phyloP scores from a whole-genome alignment of 306 rosid species.

The Fragaria ananassa region DNA sequence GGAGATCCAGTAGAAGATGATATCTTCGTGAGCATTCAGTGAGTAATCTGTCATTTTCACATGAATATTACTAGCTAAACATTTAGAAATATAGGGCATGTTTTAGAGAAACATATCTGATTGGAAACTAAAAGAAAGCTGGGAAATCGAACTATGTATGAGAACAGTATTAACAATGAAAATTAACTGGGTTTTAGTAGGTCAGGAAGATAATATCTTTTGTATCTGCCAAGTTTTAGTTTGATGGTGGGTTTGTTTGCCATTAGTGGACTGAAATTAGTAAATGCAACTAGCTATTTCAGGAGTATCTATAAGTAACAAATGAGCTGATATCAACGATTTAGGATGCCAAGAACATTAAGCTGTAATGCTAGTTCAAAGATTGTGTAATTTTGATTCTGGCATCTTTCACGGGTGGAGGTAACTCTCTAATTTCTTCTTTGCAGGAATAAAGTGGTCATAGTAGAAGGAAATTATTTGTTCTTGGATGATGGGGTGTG shows the following conservation, averaged over 20 bases:
- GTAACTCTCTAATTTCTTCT: conserved; percentile 4
- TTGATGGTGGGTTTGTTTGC: background rate
- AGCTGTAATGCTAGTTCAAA: background rate
- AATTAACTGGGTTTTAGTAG: background rate
- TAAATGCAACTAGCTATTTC: background rate
- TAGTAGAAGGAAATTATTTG: conserved; percentile 84
- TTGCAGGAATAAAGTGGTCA: conserved; percentile 71
- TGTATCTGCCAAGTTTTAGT: background rate
- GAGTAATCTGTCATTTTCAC: conserved; percentile 40
- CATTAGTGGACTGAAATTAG: background rate
- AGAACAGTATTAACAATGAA: background rate
- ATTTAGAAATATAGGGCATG: background rate
- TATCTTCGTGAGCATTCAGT: conserved; percentile 71
- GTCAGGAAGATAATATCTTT: background rate
- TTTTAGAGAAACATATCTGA: background rate
- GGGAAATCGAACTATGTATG: background rate
- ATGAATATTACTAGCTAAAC: background rate
- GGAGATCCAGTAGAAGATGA: conserved; percentile 93
- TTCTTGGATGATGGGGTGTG: conserved; percentile 67
- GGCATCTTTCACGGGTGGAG: background rate
- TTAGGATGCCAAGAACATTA: background rate
- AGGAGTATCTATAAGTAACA: background rate
- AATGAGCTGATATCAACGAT: background rate
- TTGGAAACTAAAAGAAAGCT: conserved; percentile 2
- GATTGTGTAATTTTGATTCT: conserved; percentile 10